Percentiles rank a stretch among this genome's conserved stretches.
Evolutionary conservation across 1,284 basidiomycete genomes (phyloP).

Genomic region (Salmacisia buchloeana): DNA sequence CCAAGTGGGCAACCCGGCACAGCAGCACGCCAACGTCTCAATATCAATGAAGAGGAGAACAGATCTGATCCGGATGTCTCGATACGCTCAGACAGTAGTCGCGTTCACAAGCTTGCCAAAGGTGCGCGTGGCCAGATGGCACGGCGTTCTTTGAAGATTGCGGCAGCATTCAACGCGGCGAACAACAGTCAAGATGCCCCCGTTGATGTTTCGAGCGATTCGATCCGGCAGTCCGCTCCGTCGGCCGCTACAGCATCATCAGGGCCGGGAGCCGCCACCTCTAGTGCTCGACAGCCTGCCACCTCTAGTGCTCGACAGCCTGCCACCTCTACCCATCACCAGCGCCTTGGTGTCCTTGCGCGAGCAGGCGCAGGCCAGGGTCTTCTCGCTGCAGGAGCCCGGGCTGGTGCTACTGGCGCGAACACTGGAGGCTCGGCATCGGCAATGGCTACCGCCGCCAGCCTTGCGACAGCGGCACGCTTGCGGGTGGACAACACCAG

Average conservation of each 20-base stretch:
- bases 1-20: no score
- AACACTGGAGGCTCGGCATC: neutral
- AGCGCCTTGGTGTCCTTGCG: slow-evolving; percentile 1
- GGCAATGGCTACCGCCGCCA: neutral
- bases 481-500: slow-evolving; percentile 42
- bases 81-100: neutral
- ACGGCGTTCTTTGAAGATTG: neutral
- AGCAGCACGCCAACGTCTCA: no score
- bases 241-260: neutral
- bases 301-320: neutral
- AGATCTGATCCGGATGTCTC: neutral
- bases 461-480: slow-evolving; percentile 46
- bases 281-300: neutral
- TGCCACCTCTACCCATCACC: neutral
- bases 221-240: neutral
- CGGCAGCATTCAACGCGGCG: neutral
- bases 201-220: neutral
- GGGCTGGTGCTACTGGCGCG: neutral
- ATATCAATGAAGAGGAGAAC: neutral
- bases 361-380: no score
- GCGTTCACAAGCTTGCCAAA: slow-evolving; percentile 1
- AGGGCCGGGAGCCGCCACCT: neutral
- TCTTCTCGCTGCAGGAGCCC: no score
- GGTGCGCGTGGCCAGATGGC: neutral
- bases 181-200: neutral